Percentiles rank a stretch among this genome's conserved stretches.
Conservation (phyloP, 1,284 basidiomycete species). For the Polyporus tsugae region DNA sequence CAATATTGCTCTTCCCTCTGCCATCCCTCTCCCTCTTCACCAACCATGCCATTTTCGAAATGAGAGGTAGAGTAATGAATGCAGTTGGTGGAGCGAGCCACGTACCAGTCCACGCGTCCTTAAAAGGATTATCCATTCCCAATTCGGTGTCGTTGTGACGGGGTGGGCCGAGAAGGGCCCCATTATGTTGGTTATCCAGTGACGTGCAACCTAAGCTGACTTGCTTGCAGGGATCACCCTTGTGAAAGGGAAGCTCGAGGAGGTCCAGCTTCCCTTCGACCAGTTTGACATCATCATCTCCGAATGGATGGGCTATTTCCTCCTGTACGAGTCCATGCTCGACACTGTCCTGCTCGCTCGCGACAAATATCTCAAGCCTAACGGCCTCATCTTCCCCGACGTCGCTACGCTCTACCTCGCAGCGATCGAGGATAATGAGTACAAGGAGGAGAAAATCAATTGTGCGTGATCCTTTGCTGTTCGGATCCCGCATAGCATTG, state of each 20-base stretch:
- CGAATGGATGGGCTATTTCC: slow-evolving; percentile 98
- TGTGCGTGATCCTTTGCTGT: slow-evolving; percentile 63
- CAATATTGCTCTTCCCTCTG: background rate
- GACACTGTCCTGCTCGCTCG: slow-evolving; percentile 97
- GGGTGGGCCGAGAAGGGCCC: background rate
- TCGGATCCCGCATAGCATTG: background rate
- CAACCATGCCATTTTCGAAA: background rate
- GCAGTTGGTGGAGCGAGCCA: background rate
- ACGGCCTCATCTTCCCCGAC: slow-evolving; percentile 96
- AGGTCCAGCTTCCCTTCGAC: slow-evolving; percentile 84
- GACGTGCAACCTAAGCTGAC: background rate
- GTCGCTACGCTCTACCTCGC: slow-evolving; percentile 93
- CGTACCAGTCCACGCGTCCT: background rate
- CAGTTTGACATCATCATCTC: slow-evolving; percentile 99
- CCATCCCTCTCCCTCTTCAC: background rate
- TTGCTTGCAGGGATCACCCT: slow-evolving; percentile 83
- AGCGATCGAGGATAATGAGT: slow-evolving; percentile 99
- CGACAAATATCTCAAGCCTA: slow-evolving; percentile 95
- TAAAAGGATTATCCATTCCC: background rate
- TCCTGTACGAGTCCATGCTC: slow-evolving; percentile 99
- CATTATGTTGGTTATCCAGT: background rate
- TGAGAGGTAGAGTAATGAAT: background rate
- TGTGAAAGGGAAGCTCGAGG: slow-evolving; percentile 98
- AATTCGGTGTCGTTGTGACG: background rate
- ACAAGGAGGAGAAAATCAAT: slow-evolving; percentile 99